A percentile compares a stretch with the other conserved stretches of the same genome.
Evolutionary conservation across 768 basidiomycete species (phyloP).

Genomic region (Sarcomyxa edulis): DNA sequence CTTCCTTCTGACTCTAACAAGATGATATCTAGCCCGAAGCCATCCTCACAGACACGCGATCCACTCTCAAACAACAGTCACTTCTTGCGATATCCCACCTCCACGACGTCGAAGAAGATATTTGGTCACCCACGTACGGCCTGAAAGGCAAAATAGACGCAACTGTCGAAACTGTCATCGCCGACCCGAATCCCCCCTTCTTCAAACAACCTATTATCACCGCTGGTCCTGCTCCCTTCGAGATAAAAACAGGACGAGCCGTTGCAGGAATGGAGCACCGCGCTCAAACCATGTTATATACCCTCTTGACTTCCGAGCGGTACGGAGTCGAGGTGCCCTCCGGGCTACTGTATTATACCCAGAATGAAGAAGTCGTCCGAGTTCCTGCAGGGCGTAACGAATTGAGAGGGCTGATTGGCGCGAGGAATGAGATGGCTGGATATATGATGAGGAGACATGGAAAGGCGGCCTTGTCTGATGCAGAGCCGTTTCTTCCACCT

Average conservation of each 20-base stretch:
- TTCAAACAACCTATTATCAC: slow-evolving; percentile 17
- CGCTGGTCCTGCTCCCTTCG: slow-evolving; percentile 66
- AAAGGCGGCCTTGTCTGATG: slow-evolving; percentile 10
- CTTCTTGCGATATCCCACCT: slow-evolving; percentile 70
- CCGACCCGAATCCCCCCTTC: slow-evolving; percentile 32
- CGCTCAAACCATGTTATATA: slow-evolving; percentile 97
- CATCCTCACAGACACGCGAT: slow-evolving; percentile 62
- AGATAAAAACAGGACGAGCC: slow-evolving; percentile 92
- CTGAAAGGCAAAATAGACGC: slow-evolving; percentile 96
- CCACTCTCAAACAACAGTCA: slow-evolving; percentile 40
- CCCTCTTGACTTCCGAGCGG: slow-evolving; percentile 84
- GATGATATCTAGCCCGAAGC: slow-evolving; percentile 46
- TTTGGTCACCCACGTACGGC: slow-evolving; percentile 94
- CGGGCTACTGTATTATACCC: slow-evolving; percentile 92
- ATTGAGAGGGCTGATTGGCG: slow-evolving; percentile 73
- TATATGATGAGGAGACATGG: slow-evolving; percentile 58
- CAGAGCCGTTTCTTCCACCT: slow-evolving; percentile 70
- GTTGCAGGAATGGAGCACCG: slow-evolving; percentile 83
- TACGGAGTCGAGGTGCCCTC: slow-evolving; percentile 77
- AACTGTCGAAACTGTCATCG: slow-evolving; percentile 66
- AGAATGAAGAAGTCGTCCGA: slow-evolving; percentile 79
- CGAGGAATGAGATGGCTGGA: slow-evolving; percentile 79
- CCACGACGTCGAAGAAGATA: slow-evolving; percentile 92
- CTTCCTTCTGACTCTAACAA: slow-evolving; percentile 2
- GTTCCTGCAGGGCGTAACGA: slow-evolving; percentile 82